Base-by-base conservation (phyloP, 441 rosid genomes). In the Brassica hybrid region DNA sequence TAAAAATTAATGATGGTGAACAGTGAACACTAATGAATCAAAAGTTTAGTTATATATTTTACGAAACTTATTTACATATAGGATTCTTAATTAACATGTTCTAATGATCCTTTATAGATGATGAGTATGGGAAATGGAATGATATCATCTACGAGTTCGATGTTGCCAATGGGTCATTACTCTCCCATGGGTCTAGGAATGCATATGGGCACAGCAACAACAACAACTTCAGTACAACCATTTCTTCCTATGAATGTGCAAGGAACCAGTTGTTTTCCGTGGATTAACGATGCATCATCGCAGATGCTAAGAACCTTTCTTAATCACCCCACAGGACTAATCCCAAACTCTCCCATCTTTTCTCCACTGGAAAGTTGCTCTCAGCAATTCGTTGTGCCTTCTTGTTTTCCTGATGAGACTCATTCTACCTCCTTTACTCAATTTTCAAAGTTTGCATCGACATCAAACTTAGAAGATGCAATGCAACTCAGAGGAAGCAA, bases 51-150 rank as follows among this genome's bases (percentile, higher is more conserved):
- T 16, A 16, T 50, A 16, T 52, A 56, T 56, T 18, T 17, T 17
- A 3, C 21, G 16, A 16, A 52, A 48, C 18, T 2, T 11, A 25
- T 1, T 34, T 27, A 72, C 41, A 12, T 4, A 6, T 23, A 19
- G 45, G 12, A 62, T 30, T 12, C 14, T 7, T 17, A 64, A 56
- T 19, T 19, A 21, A 21, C 72, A 57, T 17, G 57, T 59, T 57
- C 1, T 54, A 59, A 13, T 25, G 6, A 14, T 58, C 10, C 2
- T 61, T 52, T 41, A 30, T 85, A 86, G 95, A 84, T 89, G 74
- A 83, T 90, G 92, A 79, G 84, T 71, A 82, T 86, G 85, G 82
- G 86, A 81, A 73, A 65, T 52, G 77, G 85, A 38, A 10, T 79
- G 63, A 78, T 67, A 74, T 30, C 67, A 77, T 52, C 73, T 30